Conservation (phyloP, 2,329 filamentous ascomycete species). For the Tolypocladium album region DNA sequence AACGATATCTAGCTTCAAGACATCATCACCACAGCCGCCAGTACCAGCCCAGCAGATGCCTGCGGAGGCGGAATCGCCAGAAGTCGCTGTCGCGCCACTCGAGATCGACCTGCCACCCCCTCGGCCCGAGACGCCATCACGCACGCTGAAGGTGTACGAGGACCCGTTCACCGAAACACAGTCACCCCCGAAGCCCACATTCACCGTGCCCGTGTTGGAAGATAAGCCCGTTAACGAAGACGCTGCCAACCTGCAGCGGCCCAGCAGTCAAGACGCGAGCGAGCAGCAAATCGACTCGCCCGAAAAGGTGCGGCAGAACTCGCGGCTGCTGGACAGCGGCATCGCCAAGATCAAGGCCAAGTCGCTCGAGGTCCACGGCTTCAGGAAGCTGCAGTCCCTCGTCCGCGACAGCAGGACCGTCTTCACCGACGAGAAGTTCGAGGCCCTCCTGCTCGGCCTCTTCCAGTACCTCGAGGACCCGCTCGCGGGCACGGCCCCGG, state of each 20-base stretch:
- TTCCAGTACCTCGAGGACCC: constrained; percentile 63
- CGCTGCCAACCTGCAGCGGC: constrained; percentile 19
- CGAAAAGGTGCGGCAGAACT: constrained; percentile 46
- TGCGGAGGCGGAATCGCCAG: constrained; percentile 4
- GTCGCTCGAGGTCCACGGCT: constrained; percentile 70
- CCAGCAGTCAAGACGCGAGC: constrained; percentile 11
- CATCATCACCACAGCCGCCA: constrained; percentile 17
- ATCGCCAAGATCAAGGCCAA: constrained; percentile 61
- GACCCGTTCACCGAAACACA: constrained; percentile 46
- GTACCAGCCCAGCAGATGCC: constrained; percentile 6
- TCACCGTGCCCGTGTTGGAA: constrained; percentile 43
- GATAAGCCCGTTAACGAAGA: constrained; percentile 52
- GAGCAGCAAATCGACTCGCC: constrained; percentile 14
- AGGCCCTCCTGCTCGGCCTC: constrained; percentile 54
- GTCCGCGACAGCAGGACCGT: constrained; percentile 55
- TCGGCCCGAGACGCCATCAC: constrained; percentile 18
- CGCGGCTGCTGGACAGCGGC: constrained; percentile 59
- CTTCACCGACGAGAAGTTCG: constrained; percentile 58
- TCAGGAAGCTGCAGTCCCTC: constrained; percentile 66
- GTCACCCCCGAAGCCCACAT: constrained; percentile 31
- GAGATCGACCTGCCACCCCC: constrained; percentile 2
- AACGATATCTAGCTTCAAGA: constrained; percentile 26
- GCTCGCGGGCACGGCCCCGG: constrained; percentile 39
- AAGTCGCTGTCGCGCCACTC: constrained; percentile 1
- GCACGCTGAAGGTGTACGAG: constrained; percentile 47